Base-by-base conservation (phyloP, 2,329 filamentous ascomycete species). In the Penicillium expansum region DNA sequence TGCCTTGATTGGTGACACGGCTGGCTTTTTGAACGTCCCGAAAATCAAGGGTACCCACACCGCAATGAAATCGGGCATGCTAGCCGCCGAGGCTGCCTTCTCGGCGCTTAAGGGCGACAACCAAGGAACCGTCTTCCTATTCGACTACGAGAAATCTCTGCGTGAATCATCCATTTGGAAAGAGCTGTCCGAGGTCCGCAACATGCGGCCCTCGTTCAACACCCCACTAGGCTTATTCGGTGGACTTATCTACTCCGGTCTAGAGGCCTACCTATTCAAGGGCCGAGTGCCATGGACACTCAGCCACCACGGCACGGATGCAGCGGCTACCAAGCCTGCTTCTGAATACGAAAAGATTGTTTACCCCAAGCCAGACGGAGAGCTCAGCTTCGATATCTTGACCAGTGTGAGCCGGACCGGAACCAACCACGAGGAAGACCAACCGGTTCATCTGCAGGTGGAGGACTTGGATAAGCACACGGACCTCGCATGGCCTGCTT, bases 1-100 rank as follows among this genome's bases (percentile, higher is more conserved):
- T 56, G 94, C 94, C 45, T 81, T 99, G 43, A 95, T 99, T 65
- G 94, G 94, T 53, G 94, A 99, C 76, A 95, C 92, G 18, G 94
- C 94, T 29, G 94, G 94, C 5, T 96, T 99, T 71, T 83, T 99
- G 75, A 99, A 99, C 70, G 89, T 99, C 16, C 94, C 94, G 62
- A 99, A 99, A 80, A 91, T 99, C 76, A 99, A 99, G 79, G 94
- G 94, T 56, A 97, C 93, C 0, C 94, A 99, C 76, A 97, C 94
- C 47, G 92, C 94, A 51, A 97, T 99, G 91, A 91, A 92, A 71
- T 95, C 91, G 1, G 94, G 93, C 60, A 97, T 99, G 89, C 82
- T 99, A 49, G 94, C 94, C 6, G 94, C 93, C 41, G 91, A 97
- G 77, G 90, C 94, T 30, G 86, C 93, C 3, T 97, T 87, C 82